Evolutionary conservation across 805 yeast species (phyloP).

Genomic region (Candida ipomoeae): DNA sequence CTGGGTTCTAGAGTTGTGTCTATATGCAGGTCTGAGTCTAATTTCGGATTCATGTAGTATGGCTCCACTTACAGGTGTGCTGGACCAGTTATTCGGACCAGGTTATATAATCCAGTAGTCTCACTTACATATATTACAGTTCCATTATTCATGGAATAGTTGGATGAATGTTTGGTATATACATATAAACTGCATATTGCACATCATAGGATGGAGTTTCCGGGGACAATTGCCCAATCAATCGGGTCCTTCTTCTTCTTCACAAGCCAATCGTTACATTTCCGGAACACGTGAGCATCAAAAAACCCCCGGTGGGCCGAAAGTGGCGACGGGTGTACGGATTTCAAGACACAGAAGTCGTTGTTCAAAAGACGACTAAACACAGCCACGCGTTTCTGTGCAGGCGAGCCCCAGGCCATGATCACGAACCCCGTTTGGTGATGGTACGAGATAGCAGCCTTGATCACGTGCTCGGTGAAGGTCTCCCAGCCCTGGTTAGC

Average conservation of each 20-base stretch:
- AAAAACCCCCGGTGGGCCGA: constrained; percentile 86
- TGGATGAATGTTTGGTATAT: no score
- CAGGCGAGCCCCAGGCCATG: constrained; percentile 81
- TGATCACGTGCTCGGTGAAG: constrained; percentile 73
- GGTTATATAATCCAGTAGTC: no score
- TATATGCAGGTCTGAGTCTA: no score
- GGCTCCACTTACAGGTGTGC: no score
- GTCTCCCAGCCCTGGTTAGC: constrained; percentile 88
- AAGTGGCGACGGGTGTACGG: constrained; percentile 94
- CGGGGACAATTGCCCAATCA: constrained; percentile 57
- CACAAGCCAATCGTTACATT: constrained; percentile 74
- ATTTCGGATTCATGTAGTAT: no score
- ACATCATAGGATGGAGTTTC: constrained; percentile 13
- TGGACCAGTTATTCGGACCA: no score
- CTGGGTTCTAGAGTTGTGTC: no score
- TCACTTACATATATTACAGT: no score
- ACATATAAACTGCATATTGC: no score
- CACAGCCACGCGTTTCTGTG: constrained; percentile 54
- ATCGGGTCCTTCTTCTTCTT: constrained; percentile 41
- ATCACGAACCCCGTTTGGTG: constrained; percentile 55
- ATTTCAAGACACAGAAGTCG: constrained; percentile 51
- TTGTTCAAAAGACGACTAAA: constrained; percentile 22
- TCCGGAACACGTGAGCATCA: constrained; percentile 65
- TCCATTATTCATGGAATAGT: no score
- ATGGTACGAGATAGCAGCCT: constrained; percentile 47